Evolutionary conservation across 2,329 filamentous ascomycete genomes (phyloP).

Genomic region (Diaporthe sp.): DNA sequence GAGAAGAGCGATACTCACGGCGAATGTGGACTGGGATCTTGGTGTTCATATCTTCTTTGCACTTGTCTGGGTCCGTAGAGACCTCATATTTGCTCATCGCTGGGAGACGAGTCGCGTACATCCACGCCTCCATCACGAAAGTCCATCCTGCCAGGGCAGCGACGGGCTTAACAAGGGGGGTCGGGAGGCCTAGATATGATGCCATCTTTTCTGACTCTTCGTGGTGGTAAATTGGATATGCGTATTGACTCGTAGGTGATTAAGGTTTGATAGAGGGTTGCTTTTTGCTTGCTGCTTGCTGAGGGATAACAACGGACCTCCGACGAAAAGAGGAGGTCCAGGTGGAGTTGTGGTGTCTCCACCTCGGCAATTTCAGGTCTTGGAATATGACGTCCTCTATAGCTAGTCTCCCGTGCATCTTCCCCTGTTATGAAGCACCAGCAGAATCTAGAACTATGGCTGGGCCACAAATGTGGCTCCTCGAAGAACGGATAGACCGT

Average conservation of each 20-base stretch:
- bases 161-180: constrained; percentile 21
- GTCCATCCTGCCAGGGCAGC: constrained; percentile 16
- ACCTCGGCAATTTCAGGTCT: constrained; percentile 1
- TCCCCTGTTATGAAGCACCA: neutral
- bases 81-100: neutral
- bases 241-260: neutral
- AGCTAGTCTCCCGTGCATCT: neutral
- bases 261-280: neutral
- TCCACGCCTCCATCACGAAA: constrained; percentile 16
- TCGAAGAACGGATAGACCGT: neutral
- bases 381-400: neutral
- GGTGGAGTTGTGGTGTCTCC: neutral
- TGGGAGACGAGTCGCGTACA: constrained; percentile 12
- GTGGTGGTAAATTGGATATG: neutral
- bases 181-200: constrained; percentile 17
- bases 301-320: neutral
- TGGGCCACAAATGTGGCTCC: neutral
- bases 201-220: neutral
- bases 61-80: neutral
- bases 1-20: neutral
- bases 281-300: neutral
- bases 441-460: neutral
- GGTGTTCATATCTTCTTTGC: constrained; percentile 1
- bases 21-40: neutral
- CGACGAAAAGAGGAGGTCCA: neutral